Base-by-base conservation (phyloP, 768 basidiomycete species). In the Lyophyllum decastes region DNA sequence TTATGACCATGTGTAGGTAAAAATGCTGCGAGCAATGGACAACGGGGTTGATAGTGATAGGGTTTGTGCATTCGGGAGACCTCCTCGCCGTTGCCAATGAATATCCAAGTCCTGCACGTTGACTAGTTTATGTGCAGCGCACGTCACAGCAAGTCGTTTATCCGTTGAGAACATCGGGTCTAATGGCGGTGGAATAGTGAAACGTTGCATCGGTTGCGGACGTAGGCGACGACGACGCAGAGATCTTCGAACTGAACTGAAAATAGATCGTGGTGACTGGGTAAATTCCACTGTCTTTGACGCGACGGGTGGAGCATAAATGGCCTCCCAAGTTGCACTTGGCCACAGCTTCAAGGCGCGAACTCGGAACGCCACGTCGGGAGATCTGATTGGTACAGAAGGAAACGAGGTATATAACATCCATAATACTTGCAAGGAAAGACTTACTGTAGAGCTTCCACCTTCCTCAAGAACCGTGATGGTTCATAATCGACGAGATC, bases 261-360 rank as follows among this genome's bases (percentile, higher is more conserved):
- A 33, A 33, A 33, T 33, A 11, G 11, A 11, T 33, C 11, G 5
- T 33, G 30, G 11, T 6, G 16, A 38, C 35, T 10, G 33, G 49
- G 24, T 21, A 16, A 19, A 44, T n/a, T n/a, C n/a, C n/a, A n/a
- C 25, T 54, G 38, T 22, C 5, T 2, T 21, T 44, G 7, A 9
- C 12, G 25, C 33, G 12, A 45, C 40, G 38, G 60, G 54, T 5
- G 59, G 40, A 19, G 58, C 50, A 33, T 59, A 44, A 25, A 70
- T 61, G n/a, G 67, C 66, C 34, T 70, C 62, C 40, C 64, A 57
- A 14, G 70, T 58, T 0, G 68, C 69, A 25, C 59, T 49, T 14
- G 68, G 69, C 68, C 69, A 71, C n/a, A 71, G 49, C 4, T 66
- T 67, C 33, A 70, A 59, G 17, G 63, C 56, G 10, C 64, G 66